Base-by-base conservation (phyloP, 2,329 filamentous ascomycete species). In the Paradendryphiella salina region DNA sequence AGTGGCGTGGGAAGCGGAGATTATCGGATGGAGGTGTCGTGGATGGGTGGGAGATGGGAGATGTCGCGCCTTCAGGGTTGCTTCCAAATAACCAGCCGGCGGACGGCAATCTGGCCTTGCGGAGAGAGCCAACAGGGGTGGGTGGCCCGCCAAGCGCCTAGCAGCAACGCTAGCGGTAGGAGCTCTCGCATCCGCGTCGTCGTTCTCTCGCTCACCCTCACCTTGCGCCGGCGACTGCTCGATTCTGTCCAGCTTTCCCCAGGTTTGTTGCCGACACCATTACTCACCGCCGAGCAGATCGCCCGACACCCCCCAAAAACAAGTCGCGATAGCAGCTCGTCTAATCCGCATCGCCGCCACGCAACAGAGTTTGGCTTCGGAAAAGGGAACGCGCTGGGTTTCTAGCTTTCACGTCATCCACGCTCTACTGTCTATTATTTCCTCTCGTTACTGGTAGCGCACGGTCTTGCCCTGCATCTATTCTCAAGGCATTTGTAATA, bases 41-140 rank as follows among this genome's bases (percentile, higher is more conserved):
- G 52, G 33, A 34, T 31, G 52, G 51, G 10, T 10, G 23, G 10
- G 40, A 46, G 51, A 26, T 10, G 23, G 10, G 40, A 46, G 54
- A 47, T n/a, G 53, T 59, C 54, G 60, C 56, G 54, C 47, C 51
- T 48, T 52, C 55, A 46, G 48, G 52, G 57, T 47, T 57, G 54
- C 53, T 33, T 43, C 42, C 52, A 60, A 54, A 53, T 56, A 50
- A 46, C 54, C 54, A 52, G 18, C n/a, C 41, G 53, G 51, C 56
- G 58, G 62, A 61, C 59, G 58, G 55, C 63, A 66, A 62, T 61
- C 56, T 62, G 60, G 56, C 58, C 56, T 62, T 64, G 61, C 63
- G 62, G 63, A 65, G 62, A 57, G 50, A 45, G 41, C 59, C 53
- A 50, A 55, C 46, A 46, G 23, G 50, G 50, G 54, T 54, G 54